Conservation (phyloP, 495 filamentous ascomycete genomes). For the Chaetomium fimeti region DNA sequence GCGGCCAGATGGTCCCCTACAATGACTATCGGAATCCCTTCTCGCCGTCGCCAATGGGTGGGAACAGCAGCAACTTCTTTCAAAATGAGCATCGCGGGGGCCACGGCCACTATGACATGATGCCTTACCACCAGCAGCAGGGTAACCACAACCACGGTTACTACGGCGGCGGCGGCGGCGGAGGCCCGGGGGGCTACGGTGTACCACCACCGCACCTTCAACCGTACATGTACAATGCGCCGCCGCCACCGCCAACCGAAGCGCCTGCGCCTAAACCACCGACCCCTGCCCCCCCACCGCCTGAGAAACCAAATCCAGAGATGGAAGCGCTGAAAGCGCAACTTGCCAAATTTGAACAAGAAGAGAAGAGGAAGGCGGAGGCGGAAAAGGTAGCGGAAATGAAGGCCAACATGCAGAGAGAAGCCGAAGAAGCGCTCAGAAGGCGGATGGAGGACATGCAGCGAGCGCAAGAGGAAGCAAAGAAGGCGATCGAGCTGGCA, state of each 20-base stretch:
- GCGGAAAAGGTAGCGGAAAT: slow-evolving; percentile 45
- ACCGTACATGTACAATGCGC: slow-evolving; percentile 42
- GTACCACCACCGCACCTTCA: slow-evolving; percentile 40
- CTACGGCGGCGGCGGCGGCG: slow-evolving; percentile 25
- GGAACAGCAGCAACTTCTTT: slow-evolving; percentile 37
- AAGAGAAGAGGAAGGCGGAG: slow-evolving; percentile 36
- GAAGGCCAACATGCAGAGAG: slow-evolving; percentile 46
- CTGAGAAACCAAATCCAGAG: slow-evolving; percentile 46
- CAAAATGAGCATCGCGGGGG: slow-evolving; percentile 31
- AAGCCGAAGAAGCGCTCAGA: slow-evolving; percentile 42
- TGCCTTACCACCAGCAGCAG: slow-evolving; percentile 40
- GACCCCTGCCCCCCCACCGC: slow-evolving; percentile 38
- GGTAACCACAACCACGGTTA: slow-evolving; percentile 28
- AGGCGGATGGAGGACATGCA: slow-evolving; percentile 45
- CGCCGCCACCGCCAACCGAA: slow-evolving; percentile 50
- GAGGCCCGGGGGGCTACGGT: slow-evolving; percentile 16
- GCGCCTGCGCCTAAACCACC: slow-evolving; percentile 32
- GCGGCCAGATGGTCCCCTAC: slow-evolving; percentile 48
- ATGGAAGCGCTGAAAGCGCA: slow-evolving; percentile 43
- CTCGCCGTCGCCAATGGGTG: slow-evolving; percentile 30
- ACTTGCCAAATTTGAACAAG: slow-evolving; percentile 36
- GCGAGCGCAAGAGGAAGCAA: slow-evolving; percentile 37
- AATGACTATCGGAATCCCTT: slow-evolving; percentile 45
- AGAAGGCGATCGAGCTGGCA: slow-evolving; percentile 41
- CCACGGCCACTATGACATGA: slow-evolving; percentile 43